These are phyloP conservation scores for Plasmodium relictum DNA, from an alignment of 169 alveolate species.

Conservation along the genomic window DNA sequence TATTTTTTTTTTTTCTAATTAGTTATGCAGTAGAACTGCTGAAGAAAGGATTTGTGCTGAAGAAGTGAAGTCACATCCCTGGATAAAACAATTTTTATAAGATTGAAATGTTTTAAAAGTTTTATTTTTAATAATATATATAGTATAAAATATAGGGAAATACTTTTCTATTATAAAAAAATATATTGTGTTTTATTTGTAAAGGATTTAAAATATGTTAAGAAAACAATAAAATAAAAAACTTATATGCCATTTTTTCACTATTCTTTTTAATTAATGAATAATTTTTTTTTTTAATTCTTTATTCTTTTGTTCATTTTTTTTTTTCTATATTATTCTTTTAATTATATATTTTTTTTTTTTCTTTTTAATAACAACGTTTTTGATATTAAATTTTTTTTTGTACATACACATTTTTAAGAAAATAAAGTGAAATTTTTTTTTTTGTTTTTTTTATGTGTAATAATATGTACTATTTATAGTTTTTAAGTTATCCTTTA, in stretches of 20 bases:
- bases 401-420: background rate
- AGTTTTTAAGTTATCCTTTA: background rate
- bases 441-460: too few relatives aligned
- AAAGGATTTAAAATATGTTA: background rate
- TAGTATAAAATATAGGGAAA: background rate
- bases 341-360: background rate
- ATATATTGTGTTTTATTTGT: slow-evolving; percentile 3
- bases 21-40: slow-evolving; percentile 71
- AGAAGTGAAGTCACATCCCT: slow-evolving; percentile 67
- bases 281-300: too few relatives aligned
- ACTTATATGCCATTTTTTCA: too few relatives aligned
- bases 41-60: slow-evolving; percentile 70
- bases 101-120: background rate
- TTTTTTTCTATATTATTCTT: background rate
- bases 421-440: too few relatives aligned
- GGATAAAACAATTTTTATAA: slow-evolving; percentile 63
- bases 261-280: too few relatives aligned
- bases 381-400: background rate
- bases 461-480: too few relatives aligned
- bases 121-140: background rate
- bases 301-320: background rate
- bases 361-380: background rate
- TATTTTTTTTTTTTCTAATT: background rate
- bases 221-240: too few relatives aligned
- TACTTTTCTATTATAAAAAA: slow-evolving; percentile 6